Evolutionary conservation across 352 stramenopile genomes (phyloP), one percentile per base, ranked within the genome.

Genomic region (Pythium phragmiticola): DNA sequence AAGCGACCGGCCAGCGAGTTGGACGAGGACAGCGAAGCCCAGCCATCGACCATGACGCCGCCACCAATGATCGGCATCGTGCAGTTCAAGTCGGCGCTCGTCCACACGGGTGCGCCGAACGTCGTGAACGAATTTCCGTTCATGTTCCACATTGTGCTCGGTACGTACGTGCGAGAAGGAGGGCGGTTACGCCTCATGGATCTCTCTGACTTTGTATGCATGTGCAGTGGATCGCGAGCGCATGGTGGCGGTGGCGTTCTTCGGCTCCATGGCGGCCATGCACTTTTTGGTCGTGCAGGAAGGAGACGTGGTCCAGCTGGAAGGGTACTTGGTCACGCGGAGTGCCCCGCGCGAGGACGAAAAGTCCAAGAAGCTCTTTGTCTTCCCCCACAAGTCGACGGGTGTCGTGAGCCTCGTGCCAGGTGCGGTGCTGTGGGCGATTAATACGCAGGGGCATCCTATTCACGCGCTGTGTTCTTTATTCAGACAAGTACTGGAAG

Each of bases 221-320:
- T 26, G 21, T 9, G 28, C 69, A 91, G 82, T 75, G 17, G 82
- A 91, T 58, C n/a, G 52, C 7, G 60, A 63, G 2, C 68, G 65
- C 0, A 74, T 68, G 0, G 66, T 84, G 9, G 82, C 89, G 58
- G 58, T 89, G 14, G 71, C 80, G n/a, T 91, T 91, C 54, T 86
- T 85, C 17, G 82, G 82, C 0, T 78, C 80, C 2, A 84, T 83
- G 75, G 87, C 77, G 13, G 80, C 79, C 2, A 80, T 75, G 42
- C 81, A 83, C 62, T 88, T 79, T 60, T 34, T 79, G 14, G 60
- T 65, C 0, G 53, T 91, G 28, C 57, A 84, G 14, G 82, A 91
- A 62, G 80, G 82, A 34, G 82, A 91, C 43, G 57, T 89, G 21
- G 57, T 89, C 23, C 79, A 89, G 48, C 56, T 89, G 13, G 54